Percentiles rank a stretch among this genome's conserved stretches.
Conservation (phyloP, 768 basidiomycete genomes). For the Rhodosporidiobolus odoratus region DNA sequence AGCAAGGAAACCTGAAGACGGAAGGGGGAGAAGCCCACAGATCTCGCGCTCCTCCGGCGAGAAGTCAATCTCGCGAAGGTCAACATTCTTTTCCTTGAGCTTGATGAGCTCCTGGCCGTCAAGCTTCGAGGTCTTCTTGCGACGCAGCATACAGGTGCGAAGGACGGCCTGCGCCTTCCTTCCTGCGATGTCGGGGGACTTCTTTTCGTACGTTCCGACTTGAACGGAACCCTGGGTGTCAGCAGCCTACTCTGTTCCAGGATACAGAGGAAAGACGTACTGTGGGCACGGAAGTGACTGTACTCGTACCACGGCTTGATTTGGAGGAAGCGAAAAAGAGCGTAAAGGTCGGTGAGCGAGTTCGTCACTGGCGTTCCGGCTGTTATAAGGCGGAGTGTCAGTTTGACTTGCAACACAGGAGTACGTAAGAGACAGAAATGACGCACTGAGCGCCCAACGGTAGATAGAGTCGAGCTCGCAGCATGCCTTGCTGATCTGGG, state of each 20-base stretch:
- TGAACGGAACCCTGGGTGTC: too few relatives aligned
- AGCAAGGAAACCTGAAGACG: slow-evolving; percentile 49
- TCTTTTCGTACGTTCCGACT: slow-evolving; percentile 48
- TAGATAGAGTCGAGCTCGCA: slow-evolving; percentile 55
- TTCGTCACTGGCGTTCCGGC: slow-evolving; percentile 70
- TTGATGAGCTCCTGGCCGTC: slow-evolving; percentile 31
- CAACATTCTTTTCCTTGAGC: slow-evolving; percentile 14
- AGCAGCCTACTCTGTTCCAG: too few relatives aligned
- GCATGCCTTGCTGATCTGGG: slow-evolving; percentile 55
- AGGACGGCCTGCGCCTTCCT: slow-evolving; percentile 64
- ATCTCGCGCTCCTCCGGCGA: slow-evolving; percentile 45
- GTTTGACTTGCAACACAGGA: background rate
- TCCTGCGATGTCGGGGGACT: slow-evolving; percentile 61
- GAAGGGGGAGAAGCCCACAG: background rate
- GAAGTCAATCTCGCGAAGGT: slow-evolving; percentile 42
- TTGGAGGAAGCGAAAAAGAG: slow-evolving; percentile 63
- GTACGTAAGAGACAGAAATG: background rate
- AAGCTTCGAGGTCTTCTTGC: slow-evolving; percentile 55
- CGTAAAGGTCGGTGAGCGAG: slow-evolving; percentile 76
- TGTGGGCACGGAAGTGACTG: slow-evolving; percentile 58
- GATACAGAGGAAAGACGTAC: background rate
- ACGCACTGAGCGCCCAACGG: slow-evolving; percentile 58
- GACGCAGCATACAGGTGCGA: slow-evolving; percentile 62
- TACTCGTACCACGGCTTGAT: slow-evolving; percentile 61
- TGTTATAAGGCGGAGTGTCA: background rate